Base-by-base conservation (phyloP, 805 yeast species). In the Yamadazyma scolyti region DNA sequence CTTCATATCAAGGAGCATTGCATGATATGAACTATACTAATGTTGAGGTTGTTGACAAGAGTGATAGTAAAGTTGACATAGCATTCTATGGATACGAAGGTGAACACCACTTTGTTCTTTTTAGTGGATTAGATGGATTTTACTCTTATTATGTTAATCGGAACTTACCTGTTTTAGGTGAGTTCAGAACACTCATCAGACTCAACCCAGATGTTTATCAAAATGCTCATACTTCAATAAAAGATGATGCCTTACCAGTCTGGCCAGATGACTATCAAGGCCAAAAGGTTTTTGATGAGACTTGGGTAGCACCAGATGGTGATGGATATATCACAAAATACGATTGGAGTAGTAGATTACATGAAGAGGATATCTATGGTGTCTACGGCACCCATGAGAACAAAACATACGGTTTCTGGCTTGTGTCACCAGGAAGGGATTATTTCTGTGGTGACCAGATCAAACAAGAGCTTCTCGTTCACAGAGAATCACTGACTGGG, bases 311-410 rank as follows among this genome's bases (percentile, higher is more conserved):
- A 2, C 27, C 27, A 16, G 22, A 25, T 21, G 18, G 18, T 16
- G 16, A n/a, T 7, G 22, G 22, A 11, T 36, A 33, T 12, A 36
- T 36, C 12, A 36, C 40, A 8, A 36, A 36, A 16, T 36, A 36
- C 11, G 40, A 36, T 12, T 33, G 37, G 37, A 36, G 40, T 24
- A 27, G 34, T 9, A 28, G 40, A 21, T 23, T 33, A 11, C 37
- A 33, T 17, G 40, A 36, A 24, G 40, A 36, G 27, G 40, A 36
- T 26, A 16, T 36, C 6, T 36, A 36, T 25, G 40, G 40, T 14
- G 40, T 36, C 11, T 21, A 36, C 17, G 40, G 40, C n/a, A 8
- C 23, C 8, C 9, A 24, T 10, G 23, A 29, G 5, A 26, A 36
- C 12, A 36, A 22, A 23, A 19, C 19, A 14, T 36, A 36, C 26